Evolutionary conservation across 495 filamentous ascomycete species (phyloP), one percentile per base, ranked within the genome.

Genomic region (Podospora australis): DNA sequence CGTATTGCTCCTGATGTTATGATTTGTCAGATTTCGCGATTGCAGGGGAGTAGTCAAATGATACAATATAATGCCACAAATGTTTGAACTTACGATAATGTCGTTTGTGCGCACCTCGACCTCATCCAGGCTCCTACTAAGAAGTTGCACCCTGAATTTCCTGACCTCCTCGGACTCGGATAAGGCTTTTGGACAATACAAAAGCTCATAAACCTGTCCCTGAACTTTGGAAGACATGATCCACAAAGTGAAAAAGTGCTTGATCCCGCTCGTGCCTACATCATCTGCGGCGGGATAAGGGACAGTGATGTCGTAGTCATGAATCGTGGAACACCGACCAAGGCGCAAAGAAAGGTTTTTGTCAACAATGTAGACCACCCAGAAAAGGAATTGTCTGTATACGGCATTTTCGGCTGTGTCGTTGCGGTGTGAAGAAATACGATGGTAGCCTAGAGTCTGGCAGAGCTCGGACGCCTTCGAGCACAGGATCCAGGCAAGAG

Each of bases 401-500:
- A 17, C 19, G 2, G 25, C 24, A 1, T 30, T 9, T 0, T 67
- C 58, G 21, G 66, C 64, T 9, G 70, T 60, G 32, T 78, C 77
- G 34, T 72, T 51, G n/a, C 71, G 70, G 68, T 76, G 77, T 3
- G 74, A 73, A 7, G 67, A 67, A 2, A 66, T 56, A 21, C 79
- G 76, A 50, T 86, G 80, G 41, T 79, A 82, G 3, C 81, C 82
- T 0, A 84, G 68, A 0, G 71, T 77, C 50, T 82, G 77, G 55
- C 79, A 82, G 38, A 86, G 65, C 10, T 77, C 71, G 3, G 74
- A 73, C 1, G 80, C 81, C 4, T 68, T 73, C 0, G 77, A 73
- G 2, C 66, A 71, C 16, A 85, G 56, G 0, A 75, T 72, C 78
- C 80, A 80, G n/a, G 74, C 73, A 4, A 84, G 66, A 0, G 79